Evolutionary conservation across 2,329 filamentous ascomycete species (phyloP), one percentile per base, ranked within the genome.

Genomic region (Aspergillus pseudotamarii): DNA sequence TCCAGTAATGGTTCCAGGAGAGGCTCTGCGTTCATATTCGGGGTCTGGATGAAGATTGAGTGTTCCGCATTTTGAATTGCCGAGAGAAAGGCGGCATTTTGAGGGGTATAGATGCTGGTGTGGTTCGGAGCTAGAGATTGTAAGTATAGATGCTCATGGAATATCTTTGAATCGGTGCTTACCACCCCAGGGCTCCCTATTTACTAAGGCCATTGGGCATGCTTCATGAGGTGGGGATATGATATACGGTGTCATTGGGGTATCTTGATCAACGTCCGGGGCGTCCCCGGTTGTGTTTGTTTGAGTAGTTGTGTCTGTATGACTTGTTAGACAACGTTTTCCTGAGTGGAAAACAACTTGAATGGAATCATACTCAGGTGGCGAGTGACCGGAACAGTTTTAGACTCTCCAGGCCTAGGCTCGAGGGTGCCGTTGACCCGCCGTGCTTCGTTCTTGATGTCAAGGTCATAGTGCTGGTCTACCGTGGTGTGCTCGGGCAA

Each of bases 21-120:
- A 0, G 87, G 88, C 61, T 86, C 85, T 0, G 91, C 90, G 69
- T 94, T 94, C 43, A 94, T 82, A 26, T 92, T 90, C 0, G 91
- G 91, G 0, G 90, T 89, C 74, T 94, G 90, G 62, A 94, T 93
- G 70, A 94, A 92, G n/a, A 94, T 84, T 32, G 79, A 83, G 14
- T 79, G 78, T 59, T 82, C 76, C 0, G 91, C 90, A 68, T 93
- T 85, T 1, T 87, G 83, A 9, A 94, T 82, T 1, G 89, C 85
- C 0, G 90, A 90, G 0, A 93, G 78, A 85, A 89, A 94, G 0
- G 88, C 89, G 57, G 88, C 89, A 69, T 94, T 93, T 69, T 94
- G 91, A 0, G 91, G 91, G 2, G 88, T 89, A 56, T 84, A 80
- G 2, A 88, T 79, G 21, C 84, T 87, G 21, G 81, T 79, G 61